A percentile compares a stretch with the other conserved stretches of the same genome.
Evolutionary conservation across 2,329 filamentous ascomycete genomes (phyloP).

Genomic region (Thielaviopsis musarum): DNA sequence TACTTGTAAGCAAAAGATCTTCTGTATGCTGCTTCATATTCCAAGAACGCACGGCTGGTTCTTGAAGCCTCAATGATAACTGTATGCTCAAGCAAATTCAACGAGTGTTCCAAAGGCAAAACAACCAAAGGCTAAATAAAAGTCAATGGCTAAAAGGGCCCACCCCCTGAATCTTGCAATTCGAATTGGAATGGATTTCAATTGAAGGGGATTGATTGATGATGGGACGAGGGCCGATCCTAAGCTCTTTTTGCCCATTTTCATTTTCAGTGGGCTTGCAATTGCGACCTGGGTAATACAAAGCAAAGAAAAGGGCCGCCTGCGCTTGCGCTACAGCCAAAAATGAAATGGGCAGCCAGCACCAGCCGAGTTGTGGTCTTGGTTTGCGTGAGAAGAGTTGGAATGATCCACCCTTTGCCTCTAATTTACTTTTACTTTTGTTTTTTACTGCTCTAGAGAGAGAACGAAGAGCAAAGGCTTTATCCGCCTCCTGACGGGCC

Average conservation of each 20-base stretch:
- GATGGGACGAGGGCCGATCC: neutral
- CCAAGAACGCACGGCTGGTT: too few relatives aligned
- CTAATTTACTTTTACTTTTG: neutral
- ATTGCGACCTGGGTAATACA: neutral
- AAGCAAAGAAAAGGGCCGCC: neutral
- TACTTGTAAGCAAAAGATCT: too few relatives aligned
- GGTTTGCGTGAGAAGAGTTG: neutral
- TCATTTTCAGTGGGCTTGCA: too few relatives aligned
- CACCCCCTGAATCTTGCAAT: neutral
- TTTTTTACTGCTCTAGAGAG: neutral
- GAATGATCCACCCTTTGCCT: neutral
- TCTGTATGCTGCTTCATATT: too few relatives aligned
- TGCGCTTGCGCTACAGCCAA: neutral
- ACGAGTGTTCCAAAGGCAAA: neutral
- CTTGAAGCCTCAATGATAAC: neutral
- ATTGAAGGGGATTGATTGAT: neutral
- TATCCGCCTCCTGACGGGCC: neutral
- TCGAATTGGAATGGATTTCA: neutral
- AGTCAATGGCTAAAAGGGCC: neutral
- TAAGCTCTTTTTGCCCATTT: neutral
- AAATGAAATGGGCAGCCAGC: neutral
- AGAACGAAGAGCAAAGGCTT: neutral
- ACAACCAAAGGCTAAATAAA: neutral
- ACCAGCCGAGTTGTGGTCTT: neutral
- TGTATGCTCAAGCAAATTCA: neutral